These are phyloP conservation scores for Barnettozyma sp. DNA, from an alignment of 805 yeast genomes.

Conservation along the genomic window DNA sequence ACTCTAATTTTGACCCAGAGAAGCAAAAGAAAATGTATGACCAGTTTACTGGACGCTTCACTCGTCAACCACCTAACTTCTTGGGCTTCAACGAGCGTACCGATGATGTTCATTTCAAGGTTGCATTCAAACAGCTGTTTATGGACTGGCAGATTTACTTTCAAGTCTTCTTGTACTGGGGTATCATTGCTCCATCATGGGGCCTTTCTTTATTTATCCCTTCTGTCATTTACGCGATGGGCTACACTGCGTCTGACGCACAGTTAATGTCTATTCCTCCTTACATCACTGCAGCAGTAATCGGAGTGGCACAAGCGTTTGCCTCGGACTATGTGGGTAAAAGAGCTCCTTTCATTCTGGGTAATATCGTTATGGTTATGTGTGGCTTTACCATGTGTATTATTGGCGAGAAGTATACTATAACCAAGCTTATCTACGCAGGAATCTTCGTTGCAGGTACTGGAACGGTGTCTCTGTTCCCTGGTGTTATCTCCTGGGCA, in stretches of 20 bases:
- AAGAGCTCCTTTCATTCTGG: slow-evolving; percentile 27
- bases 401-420: slow-evolving; percentile 19
- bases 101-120: slow-evolving; percentile 9
- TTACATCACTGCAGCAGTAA: slow-evolving; percentile 29
- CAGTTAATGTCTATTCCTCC: slow-evolving; percentile 40
- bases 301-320: slow-evolving; percentile 23
- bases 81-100: slow-evolving; percentile 8
- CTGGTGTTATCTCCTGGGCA: slow-evolving; percentile 24
- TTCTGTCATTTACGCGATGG: slow-evolving; percentile 33
- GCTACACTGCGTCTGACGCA: slow-evolving; percentile 32
- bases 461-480: slow-evolving; percentile 25
- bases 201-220: slow-evolving; percentile 36
- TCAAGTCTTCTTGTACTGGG: slow-evolving; percentile 26
- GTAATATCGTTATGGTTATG: slow-evolving; percentile 26
- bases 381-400: slow-evolving; percentile 30
- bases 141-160: slow-evolving; percentile 29
- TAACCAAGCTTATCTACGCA: slow-evolving; percentile 26
- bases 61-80: slow-evolving; percentile 7
- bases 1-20: slow-evolving; percentile 2
- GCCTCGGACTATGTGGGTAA: slow-evolving; percentile 23
- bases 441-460: slow-evolving; percentile 28
- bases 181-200: slow-evolving; percentile 29
- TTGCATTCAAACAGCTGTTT: slow-evolving; percentile 17
- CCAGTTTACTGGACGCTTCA: slow-evolving; percentile 1
- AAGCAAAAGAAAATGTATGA: slow-evolving; percentile 1